Conservation (phyloP, 2,329 filamentous ascomycete species). For the Monilinia vaccinii-corymbosi region DNA sequence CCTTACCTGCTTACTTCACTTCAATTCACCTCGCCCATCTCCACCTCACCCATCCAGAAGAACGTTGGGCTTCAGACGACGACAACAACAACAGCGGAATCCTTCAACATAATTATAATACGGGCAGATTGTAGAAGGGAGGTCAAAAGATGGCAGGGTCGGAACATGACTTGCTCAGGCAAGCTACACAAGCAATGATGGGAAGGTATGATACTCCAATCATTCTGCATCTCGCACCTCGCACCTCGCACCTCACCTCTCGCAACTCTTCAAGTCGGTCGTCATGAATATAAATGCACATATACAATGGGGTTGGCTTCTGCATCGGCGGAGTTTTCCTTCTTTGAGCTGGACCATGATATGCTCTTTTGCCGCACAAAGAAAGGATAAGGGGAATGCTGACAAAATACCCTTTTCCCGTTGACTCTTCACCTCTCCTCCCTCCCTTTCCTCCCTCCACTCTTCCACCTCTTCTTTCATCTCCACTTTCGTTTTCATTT, state of each 20-base stretch:
- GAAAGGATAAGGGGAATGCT: background rate
- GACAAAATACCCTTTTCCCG: background rate
- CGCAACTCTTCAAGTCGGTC: slow-evolving; percentile 9
- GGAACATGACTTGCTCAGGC: slow-evolving; percentile 29
- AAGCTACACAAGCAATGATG: slow-evolving; percentile 31
- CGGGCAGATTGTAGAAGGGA: background rate
- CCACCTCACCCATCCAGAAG: too few relatives aligned
- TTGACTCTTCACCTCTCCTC: background rate
- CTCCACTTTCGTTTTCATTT: slow-evolving; percentile 5
- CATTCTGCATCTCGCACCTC: slow-evolving; percentile 10
- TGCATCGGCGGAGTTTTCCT: background rate
- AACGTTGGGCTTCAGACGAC: too few relatives aligned
- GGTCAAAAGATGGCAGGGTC: slow-evolving; percentile 21
- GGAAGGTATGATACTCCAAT: slow-evolving; percentile 26
- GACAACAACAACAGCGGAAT: background rate
- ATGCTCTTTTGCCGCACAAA: background rate
- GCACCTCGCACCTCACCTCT: slow-evolving; percentile 15
- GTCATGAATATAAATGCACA: background rate
- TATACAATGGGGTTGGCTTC: background rate
- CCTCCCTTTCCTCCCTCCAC: background rate
- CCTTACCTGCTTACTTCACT: too few relatives aligned
- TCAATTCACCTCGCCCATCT: too few relatives aligned
- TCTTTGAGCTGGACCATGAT: background rate
- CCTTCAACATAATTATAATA: background rate
- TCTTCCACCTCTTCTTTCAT: background rate